phyloP scores from a whole-genome alignment of 2,329 filamentous ascomycete genomes.

The Colletotrichum australisinense region DNA sequence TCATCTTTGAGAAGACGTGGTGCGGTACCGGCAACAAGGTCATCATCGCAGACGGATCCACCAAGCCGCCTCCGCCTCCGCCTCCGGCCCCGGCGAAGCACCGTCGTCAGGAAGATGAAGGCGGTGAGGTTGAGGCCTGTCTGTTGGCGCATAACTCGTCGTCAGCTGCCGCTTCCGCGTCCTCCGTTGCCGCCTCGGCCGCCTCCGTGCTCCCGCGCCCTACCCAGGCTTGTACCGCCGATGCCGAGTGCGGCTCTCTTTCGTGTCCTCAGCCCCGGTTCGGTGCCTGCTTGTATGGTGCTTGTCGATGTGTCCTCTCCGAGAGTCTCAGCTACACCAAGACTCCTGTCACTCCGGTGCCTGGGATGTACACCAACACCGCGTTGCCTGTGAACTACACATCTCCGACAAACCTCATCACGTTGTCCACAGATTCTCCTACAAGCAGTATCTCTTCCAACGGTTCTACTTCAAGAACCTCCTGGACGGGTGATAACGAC shows the following conservation, averaged over 20 bases:
- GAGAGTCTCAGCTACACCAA: neutral
- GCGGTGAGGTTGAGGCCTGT: neutral
- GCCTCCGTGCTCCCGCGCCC: neutral
- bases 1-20: slow-evolving; percentile 44
- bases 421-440: neutral
- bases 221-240: neutral
- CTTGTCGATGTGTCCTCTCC: slow-evolving; percentile 6
- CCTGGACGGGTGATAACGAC: neutral
- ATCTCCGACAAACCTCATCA: neutral
- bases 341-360: neutral
- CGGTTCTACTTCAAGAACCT: neutral
- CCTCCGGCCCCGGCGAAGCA: neutral
- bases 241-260: slow-evolving; percentile 3
- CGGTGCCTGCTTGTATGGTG: neutral
- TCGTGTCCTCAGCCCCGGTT: neutral
- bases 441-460: neutral
- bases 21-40: slow-evolving; percentile 18
- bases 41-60: neutral
- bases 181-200: neutral
- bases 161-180: neutral
- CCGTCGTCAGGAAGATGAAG: neutral
- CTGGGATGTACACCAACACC: neutral
- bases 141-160: neutral
- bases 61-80: neutral
- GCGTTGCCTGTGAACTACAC: neutral